These are phyloP conservation scores for Glycyrrhiza uralensis DNA, from an alignment of 306 rosid genomes.

Conservation along the genomic window DNA sequence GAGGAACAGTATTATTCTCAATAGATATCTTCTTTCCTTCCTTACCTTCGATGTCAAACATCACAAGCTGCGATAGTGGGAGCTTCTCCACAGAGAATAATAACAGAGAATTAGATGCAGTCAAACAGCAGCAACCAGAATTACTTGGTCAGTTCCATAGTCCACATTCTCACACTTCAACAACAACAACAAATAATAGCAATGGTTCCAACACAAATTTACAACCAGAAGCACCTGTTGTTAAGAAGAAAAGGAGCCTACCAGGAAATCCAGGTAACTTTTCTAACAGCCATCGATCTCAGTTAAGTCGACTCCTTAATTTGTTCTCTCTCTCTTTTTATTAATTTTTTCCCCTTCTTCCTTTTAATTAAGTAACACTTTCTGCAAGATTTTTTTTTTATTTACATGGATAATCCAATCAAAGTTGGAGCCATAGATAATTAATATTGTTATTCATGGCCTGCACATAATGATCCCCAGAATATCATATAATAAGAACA, in stretches of 20 bases:
- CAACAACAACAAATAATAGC: slow-evolving; percentile 41
- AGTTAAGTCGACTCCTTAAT: neutral
- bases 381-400: neutral
- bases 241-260: slow-evolving; percentile 75
- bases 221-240: slow-evolving; percentile 39
- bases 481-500: neutral
- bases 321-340: neutral
- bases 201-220: slow-evolving; percentile 51
- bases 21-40: slow-evolving; percentile 15
- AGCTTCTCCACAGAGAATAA: slow-evolving; percentile 70
- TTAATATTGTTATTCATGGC: slow-evolving; percentile 5
- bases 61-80: slow-evolving; percentile 69
- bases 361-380: neutral
- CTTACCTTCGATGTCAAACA: slow-evolving; percentile 66
- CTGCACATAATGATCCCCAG: slow-evolving; percentile 10
- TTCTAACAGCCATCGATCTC: neutral
- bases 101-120: slow-evolving; percentile 35
- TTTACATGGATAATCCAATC: slow-evolving; percentile 16
- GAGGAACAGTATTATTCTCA: slow-evolving; percentile 19
- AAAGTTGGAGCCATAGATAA: slow-evolving; percentile 5
- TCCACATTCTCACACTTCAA: slow-evolving; percentile 57
- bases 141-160: slow-evolving; percentile 47
- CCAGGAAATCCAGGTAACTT: slow-evolving; percentile 88
- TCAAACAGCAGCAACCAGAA: slow-evolving; percentile 39
- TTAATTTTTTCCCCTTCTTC: neutral